Evolutionary conservation across 2,329 filamentous ascomycete genomes (phyloP), one percentile per base, ranked within the genome.

Genomic region (Rutstroemia sp.): DNA sequence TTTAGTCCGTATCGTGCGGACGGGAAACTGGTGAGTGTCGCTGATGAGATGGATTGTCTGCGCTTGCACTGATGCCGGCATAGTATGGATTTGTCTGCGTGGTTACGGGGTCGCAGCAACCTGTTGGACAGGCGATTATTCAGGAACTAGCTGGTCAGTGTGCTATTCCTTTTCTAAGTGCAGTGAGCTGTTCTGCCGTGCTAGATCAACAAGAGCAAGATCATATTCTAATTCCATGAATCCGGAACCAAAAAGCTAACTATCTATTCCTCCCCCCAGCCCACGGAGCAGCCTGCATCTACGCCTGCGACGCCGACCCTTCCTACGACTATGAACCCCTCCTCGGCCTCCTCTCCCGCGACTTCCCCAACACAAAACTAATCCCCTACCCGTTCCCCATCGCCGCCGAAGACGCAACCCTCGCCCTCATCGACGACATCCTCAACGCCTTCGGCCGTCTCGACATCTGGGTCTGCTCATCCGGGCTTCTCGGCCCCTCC

Each of bases 371-470:
- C 18, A n/a, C 30, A 4, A 34, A 34, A 34, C 30, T 34, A 3
- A 34, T 34, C 30, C 73, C 75, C 18, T 85, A 84, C 63, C 82
- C 82, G 0, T 82, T 82, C 72, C 76, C 78, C 49, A 73, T 78
- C 41, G 75, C 78, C 18, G 78, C 77, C 37, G 82, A 86, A 67
- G 78, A 84, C 66, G 79, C 79, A 61, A 86, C 81, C 0, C 72
- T 85, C 38, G 71, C 70, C 14, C 72, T 85, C 23, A 83, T 86
- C 59, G 82, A 86, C 67, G 82, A 86, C 65, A 74, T 83, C 12
- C 74, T 85, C 18, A 84, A 85, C 63, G 67, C 77, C 8, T 85
- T 78, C 73, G 82, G 74, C 14, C 66, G 79, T n/a, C 72, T 82
- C 19, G 82, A 86, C 66, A 73, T 85, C 54, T 85, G 79, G 77